Evolutionary conservation across 2,329 filamentous ascomycete genomes (phyloP).

Genomic region (Aplosporella prunicola): DNA sequence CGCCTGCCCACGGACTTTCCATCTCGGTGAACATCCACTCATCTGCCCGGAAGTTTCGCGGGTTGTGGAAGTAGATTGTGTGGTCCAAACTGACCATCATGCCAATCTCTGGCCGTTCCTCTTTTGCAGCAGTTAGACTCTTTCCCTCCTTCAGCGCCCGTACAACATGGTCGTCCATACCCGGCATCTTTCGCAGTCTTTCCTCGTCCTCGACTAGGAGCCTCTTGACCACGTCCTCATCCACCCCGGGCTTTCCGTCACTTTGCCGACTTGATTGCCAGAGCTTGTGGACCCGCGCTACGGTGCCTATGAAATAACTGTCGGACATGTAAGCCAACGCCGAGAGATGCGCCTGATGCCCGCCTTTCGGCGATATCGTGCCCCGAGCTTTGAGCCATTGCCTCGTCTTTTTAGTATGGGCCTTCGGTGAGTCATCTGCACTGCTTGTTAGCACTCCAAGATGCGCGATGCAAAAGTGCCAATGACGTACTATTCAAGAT

Average conservation of each 20-base stretch:
- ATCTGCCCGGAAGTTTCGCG: conserved; percentile 41
- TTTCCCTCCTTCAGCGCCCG: conserved; percentile 30
- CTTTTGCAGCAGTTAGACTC: conserved; percentile 40
- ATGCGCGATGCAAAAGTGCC: conserved; percentile 14
- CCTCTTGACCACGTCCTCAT: conserved; percentile 35
- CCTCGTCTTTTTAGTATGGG: conserved; percentile 56
- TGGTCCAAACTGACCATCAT: conserved; percentile 83
- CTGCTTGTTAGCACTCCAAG: conserved; percentile 13
- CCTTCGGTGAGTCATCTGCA: conserved; percentile 37
- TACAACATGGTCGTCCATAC: conserved; percentile 44
- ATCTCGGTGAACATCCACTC: conserved; percentile 76
- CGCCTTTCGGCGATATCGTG: conserved; percentile 61
- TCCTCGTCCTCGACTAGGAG: conserved; percentile 37
- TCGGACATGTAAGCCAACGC: conserved; percentile 92
- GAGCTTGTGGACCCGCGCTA: conserved; percentile 69
- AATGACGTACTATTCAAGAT: conserved; percentile 48
- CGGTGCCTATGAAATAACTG: conserved; percentile 85
- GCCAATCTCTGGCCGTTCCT: conserved; percentile 52
- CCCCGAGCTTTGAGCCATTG: conserved; percentile 69
- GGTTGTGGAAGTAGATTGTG: conserved; percentile 46
- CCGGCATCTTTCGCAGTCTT: conserved; percentile 32
- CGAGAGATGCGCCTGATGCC: conserved; percentile 70
- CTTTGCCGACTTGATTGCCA: conserved; percentile 57
- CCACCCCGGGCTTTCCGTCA: conserved; percentile 28
- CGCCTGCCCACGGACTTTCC: conserved; percentile 70